Conservation (phyloP, 1,284 basidiomycete genomes). For the Pyrrhoderma lamaoense region DNA sequence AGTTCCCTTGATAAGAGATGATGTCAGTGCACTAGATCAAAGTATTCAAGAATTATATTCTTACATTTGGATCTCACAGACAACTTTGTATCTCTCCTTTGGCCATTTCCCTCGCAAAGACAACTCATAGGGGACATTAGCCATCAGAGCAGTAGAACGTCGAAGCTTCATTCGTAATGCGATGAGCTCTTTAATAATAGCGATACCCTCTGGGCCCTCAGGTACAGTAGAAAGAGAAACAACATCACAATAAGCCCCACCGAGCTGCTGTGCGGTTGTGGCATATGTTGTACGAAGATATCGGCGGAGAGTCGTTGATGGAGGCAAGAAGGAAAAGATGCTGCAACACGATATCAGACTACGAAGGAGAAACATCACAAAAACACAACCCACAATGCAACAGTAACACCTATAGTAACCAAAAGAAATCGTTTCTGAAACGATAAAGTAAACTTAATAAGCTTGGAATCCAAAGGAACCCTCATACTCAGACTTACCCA, state of each 20-base stretch:
- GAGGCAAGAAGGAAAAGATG: constrained; percentile 61
- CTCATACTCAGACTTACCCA: constrained; percentile 41
- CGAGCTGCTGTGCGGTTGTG: constrained; percentile 55
- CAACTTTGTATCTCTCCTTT: constrained; percentile 53
- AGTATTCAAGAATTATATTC: constrained; percentile 17
- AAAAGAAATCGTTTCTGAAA: constrained; percentile 53
- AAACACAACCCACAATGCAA: constrained; percentile 48
- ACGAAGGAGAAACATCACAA: neutral
- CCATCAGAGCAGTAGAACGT: constrained; percentile 44
- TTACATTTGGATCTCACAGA: constrained; percentile 60
- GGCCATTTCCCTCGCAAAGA: constrained; percentile 68
- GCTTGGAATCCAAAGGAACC: neutral
- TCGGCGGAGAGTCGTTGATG: constrained; percentile 59
- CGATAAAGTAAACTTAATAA: neutral
- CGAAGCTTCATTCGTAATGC: constrained; percentile 61
- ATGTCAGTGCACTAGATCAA: constrained; percentile 1
- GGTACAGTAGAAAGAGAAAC: constrained; percentile 54
- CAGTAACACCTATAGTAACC: constrained; percentile 52
- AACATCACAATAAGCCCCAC: constrained; percentile 58
- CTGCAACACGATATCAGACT: constrained; percentile 27
- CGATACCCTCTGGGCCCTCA: constrained; percentile 37
- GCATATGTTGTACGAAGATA: constrained; percentile 59
- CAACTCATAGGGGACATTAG: constrained; percentile 66
- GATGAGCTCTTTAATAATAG: constrained; percentile 50
- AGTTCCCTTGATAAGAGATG: constrained; percentile 39